phyloP scores from a whole-genome alignment of 2,329 filamentous ascomycete genomes.

The Bipolaris victoriae region DNA sequence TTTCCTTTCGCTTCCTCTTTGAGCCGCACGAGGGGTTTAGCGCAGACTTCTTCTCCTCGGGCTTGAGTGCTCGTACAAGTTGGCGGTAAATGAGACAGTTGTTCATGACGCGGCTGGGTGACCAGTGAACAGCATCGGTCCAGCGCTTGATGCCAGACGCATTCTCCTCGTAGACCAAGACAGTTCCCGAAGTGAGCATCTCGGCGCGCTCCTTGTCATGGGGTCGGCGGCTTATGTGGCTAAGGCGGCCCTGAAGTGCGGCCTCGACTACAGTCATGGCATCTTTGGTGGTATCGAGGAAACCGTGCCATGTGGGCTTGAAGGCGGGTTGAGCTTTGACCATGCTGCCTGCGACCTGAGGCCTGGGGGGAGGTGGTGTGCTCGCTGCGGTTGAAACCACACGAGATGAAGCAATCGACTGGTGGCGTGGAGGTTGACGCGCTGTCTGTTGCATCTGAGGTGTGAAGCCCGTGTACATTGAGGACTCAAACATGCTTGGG shows the following conservation, averaged over 20 bases:
- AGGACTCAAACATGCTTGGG: slow-evolving; percentile 39
- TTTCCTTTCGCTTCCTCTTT: slow-evolving; percentile 48
- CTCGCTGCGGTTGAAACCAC: slow-evolving; percentile 30
- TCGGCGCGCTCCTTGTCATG: slow-evolving; percentile 81
- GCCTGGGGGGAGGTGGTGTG: slow-evolving; percentile 39
- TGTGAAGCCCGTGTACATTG: slow-evolving; percentile 37
- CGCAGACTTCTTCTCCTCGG: slow-evolving; percentile 47
- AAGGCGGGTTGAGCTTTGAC: slow-evolving; percentile 53
- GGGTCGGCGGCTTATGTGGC: slow-evolving; percentile 80
- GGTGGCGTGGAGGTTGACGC: slow-evolving; percentile 35
- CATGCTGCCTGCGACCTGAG: slow-evolving; percentile 36
- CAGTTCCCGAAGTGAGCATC: slow-evolving; percentile 81
- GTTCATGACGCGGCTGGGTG: slow-evolving; percentile 81
- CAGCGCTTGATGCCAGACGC: slow-evolving; percentile 91
- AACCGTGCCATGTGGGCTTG: slow-evolving; percentile 70
- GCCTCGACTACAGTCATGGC: slow-evolving; percentile 82
- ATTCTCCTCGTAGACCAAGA: slow-evolving; percentile 92
- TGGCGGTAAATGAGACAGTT: slow-evolving; percentile 89
- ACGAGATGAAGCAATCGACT: slow-evolving; percentile 41
- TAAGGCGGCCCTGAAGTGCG: slow-evolving; percentile 71
- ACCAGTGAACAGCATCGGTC: slow-evolving; percentile 93
- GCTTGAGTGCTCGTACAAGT: slow-evolving; percentile 55
- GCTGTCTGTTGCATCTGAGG: slow-evolving; percentile 29
- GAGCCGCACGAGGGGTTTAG: slow-evolving; percentile 45
- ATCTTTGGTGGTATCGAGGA: slow-evolving; percentile 72